Percentiles rank a stretch among this genome's conserved stretches.
phyloP scores from a whole-genome alignment of 768 basidiomycete species.

The Lentinula guzmanii region DNA sequence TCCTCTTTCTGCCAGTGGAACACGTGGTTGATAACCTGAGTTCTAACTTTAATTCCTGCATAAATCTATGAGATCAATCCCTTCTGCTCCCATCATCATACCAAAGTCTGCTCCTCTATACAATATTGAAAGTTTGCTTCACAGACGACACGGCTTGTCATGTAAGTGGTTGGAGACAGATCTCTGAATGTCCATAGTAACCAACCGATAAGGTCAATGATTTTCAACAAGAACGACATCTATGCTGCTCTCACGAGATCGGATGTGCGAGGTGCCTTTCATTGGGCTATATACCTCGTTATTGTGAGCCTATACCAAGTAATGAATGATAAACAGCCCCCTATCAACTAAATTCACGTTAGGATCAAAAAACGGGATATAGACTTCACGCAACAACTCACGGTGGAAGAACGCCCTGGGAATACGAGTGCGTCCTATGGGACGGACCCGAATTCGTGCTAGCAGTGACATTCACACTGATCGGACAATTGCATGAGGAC shows the following conservation, averaged over 20 bases:
- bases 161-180: too few relatives aligned
- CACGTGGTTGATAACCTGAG: too few relatives aligned
- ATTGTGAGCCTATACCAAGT: neutral
- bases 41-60: too few relatives aligned
- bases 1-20: too few relatives aligned
- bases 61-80: too few relatives aligned
- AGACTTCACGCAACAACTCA: neutral
- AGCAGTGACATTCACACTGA: neutral
- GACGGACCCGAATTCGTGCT: neutral
- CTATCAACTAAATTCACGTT: neutral
- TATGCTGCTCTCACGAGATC: neutral
- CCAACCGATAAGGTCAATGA: too few relatives aligned
- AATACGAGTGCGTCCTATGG: neutral
- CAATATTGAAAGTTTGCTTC: too few relatives aligned
- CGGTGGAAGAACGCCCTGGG: neutral
- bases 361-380: neutral
- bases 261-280: neutral
- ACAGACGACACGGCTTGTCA: too few relatives aligned
- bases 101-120: too few relatives aligned
- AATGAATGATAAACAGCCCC: neutral
- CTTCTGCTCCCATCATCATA: too few relatives aligned
- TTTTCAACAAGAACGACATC: neutral
- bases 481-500: neutral
- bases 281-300: neutral
- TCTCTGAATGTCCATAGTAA: too few relatives aligned